A percentile compares a stretch with the other conserved stretches of the same genome.
Evolutionary conservation across 164 flowering plant genomes (phyloP).

Genomic region (Magnolia changhungtana): DNA sequence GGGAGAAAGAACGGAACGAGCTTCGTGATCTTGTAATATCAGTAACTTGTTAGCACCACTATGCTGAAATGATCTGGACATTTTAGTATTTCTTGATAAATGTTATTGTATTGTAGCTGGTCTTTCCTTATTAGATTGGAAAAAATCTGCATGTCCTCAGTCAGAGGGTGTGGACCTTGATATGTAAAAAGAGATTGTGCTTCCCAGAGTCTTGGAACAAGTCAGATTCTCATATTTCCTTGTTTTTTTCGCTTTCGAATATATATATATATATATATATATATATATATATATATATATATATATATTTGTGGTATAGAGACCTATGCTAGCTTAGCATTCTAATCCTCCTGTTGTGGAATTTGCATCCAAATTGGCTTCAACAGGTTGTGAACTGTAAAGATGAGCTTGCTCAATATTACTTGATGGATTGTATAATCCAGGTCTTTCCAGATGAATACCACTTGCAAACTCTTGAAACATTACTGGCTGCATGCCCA

Average conservation of each 20-base stretch:
- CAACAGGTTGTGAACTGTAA: constrained; percentile 92
- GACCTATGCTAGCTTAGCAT: constrained; percentile 1
- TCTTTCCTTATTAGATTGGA: constrained; percentile 66
- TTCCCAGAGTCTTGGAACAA: constrained; percentile 95
- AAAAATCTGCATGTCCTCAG: constrained; percentile 95
- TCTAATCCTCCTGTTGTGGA: constrained; percentile 6
- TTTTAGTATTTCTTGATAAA: constrained; percentile 2
- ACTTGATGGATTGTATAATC: constrained; percentile 97
- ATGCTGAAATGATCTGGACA: constrained; percentile 2
- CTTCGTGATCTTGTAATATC: constrained; percentile 96
- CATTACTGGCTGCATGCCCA: constrained; percentile 85
- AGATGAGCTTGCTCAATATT: constrained; percentile 93
- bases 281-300: no score
- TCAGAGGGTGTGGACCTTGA: constrained; percentile 99
- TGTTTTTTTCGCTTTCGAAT: not conserved
- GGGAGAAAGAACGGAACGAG: constrained; percentile 96
- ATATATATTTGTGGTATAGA: not conserved
- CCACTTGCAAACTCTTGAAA: constrained; percentile 96
- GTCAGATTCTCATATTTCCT: constrained; percentile 24
- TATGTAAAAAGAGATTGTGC: constrained; percentile 85
- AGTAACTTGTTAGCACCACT: constrained; percentile 22
- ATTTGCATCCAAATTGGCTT: constrained; percentile 12
- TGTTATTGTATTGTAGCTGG: constrained; percentile 14
- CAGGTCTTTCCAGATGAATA: constrained; percentile 99
- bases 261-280: not conserved